These are phyloP conservation scores for Cucumis melo DNA, from an alignment of 306 rosid species.

Conservation along the genomic window DNA sequence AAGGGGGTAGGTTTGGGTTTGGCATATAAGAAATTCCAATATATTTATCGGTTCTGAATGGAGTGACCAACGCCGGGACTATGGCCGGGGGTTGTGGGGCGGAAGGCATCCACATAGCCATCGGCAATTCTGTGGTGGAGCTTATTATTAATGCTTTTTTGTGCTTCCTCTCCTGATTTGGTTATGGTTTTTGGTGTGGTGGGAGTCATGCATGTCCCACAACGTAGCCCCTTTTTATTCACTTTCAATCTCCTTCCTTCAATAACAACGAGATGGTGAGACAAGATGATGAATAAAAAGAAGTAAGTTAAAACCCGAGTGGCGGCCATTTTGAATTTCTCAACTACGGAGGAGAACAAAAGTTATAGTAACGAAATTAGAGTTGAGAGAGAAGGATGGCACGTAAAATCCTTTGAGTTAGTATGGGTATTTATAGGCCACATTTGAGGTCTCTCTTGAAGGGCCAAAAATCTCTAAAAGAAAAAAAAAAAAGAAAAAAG, in stretches of 20 bases:
- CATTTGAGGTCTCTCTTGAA: neutral
- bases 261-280: conserved; percentile 19
- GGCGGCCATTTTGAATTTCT: conserved; percentile 39
- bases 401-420: neutral
- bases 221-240: conserved; percentile 8
- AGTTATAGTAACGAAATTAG: neutral
- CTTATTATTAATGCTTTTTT: neutral
- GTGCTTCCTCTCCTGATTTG: neutral
- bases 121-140: conserved; percentile 4
- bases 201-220: neutral
- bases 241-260: conserved; percentile 40
- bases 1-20: too few species aligned
- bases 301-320: conserved; percentile 21
- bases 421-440: conserved; percentile 9
- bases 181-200: neutral
- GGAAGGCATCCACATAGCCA: conserved; percentile 40
- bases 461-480: neutral
- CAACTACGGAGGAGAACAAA: neutral
- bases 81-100: conserved; percentile 62
- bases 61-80: conserved; percentile 82
- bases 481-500: too few species aligned
- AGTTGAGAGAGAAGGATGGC: neutral
- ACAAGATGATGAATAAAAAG: conserved; percentile 29
- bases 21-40: neutral
- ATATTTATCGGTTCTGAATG: conserved; percentile 14